A percentile compares a stretch with the other conserved stretches of the same genome.
Conservation (phyloP, 2,329 filamentous ascomycete genomes). For the Paecilomyces dactylethromorphus region DNA sequence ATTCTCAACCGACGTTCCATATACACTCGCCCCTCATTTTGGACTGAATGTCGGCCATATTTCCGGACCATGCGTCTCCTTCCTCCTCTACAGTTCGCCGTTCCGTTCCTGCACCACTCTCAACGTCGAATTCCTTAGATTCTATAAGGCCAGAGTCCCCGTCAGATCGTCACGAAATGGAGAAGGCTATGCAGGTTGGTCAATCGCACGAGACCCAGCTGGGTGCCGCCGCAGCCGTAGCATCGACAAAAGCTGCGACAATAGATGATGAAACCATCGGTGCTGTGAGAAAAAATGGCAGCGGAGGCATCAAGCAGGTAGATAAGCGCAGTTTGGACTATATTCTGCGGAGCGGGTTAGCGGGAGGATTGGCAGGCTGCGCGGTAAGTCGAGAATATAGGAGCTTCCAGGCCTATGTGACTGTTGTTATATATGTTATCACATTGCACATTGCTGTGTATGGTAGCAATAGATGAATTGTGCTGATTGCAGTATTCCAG, state of each 20-base stretch:
- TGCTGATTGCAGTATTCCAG: slow-evolving; percentile 39
- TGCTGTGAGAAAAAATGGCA: slow-evolving; percentile 9
- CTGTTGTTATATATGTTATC: background rate
- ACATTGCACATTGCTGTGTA: background rate
- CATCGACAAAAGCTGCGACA: slow-evolving; percentile 7
- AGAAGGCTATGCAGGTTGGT: slow-evolving; percentile 20
- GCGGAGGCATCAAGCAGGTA: slow-evolving; percentile 33
- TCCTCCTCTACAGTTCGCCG: slow-evolving; percentile 9
- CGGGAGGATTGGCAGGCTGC: slow-evolving; percentile 86
- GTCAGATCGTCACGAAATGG: slow-evolving; percentile 20
- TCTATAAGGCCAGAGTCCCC: slow-evolving; percentile 7
- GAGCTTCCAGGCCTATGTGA: background rate
- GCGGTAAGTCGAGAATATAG: slow-evolving; percentile 55
- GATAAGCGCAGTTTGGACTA: slow-evolving; percentile 77
- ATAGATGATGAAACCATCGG: slow-evolving; percentile 9
- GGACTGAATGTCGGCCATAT: slow-evolving; percentile 17
- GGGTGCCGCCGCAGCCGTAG: background rate
- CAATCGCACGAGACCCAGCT: slow-evolving; percentile 6
- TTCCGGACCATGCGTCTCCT: slow-evolving; percentile 22
- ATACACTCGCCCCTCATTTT: slow-evolving; percentile 5
- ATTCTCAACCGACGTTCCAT: slow-evolving; percentile 12
- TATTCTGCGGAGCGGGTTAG: slow-evolving; percentile 72
- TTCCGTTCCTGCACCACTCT: slow-evolving; percentile 1
- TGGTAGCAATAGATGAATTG: slow-evolving; percentile 2
- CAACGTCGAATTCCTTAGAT: background rate